phyloP scores from a whole-genome alignment of 805 yeast species.

The Metschnikowia shivogae region DNA sequence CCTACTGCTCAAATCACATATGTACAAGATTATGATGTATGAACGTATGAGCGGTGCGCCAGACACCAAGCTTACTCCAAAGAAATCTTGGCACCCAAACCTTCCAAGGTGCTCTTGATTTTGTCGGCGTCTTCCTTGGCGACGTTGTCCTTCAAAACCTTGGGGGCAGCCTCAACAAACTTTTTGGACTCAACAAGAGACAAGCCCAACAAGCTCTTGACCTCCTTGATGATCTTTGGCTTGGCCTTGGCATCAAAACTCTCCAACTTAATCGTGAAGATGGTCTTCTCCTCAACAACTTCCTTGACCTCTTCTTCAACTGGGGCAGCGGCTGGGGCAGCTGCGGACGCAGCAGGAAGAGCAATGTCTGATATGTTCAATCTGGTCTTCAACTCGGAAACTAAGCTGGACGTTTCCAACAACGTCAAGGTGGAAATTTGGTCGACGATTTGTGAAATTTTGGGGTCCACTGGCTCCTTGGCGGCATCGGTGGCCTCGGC shows the following conservation, averaged over 20 bases:
- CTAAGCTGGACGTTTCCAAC: constrained; percentile 85
- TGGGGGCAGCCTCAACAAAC: constrained; percentile 97
- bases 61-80: constrained; percentile 56
- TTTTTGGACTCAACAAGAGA: constrained; percentile 96
- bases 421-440: constrained; percentile 87
- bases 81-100: constrained; percentile 87
- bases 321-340: constrained; percentile 65
- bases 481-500: constrained; percentile 28
- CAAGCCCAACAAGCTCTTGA: constrained; percentile 83
- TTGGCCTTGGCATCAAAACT: constrained; percentile 91
- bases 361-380: constrained; percentile 93
- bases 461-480: constrained; percentile 70
- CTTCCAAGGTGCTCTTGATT: constrained; percentile 89
- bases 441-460: constrained; percentile 82
- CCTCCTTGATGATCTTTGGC: constrained; percentile 97
- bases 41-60: constrained; percentile 7
- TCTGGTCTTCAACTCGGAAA: constrained; percentile 71
- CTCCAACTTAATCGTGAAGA: constrained; percentile 87
- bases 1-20: constrained; percentile 8
- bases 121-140: constrained; percentile 98
- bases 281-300: constrained; percentile 84
- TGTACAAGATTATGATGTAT: constrained; percentile 20
- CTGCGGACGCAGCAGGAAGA: constrained; percentile 58
- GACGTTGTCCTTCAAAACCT: constrained; percentile 89
- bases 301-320: constrained; percentile 73